A percentile compares a stretch with the other conserved stretches of the same genome.
These are phyloP conservation scores for Boletus huronensis DNA, from an alignment of 768 basidiomycete genomes.

Conservation along the genomic window DNA sequence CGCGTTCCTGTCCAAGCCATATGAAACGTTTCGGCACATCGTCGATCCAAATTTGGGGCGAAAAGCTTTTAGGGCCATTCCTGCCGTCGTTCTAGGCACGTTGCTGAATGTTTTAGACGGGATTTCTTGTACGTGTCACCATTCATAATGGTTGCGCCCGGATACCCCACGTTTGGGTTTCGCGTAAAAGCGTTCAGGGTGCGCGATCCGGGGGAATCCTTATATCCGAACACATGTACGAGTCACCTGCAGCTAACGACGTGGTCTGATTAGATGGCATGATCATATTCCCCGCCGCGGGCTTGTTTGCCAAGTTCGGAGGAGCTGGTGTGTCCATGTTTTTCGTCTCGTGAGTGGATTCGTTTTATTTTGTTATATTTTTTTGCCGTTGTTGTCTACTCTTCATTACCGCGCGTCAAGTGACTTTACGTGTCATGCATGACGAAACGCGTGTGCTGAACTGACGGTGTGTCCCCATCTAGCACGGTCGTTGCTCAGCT, in stretches of 20 bases:
- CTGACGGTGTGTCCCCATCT: conserved; percentile 4
- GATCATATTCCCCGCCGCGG: conserved; percentile 88
- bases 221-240: background rate
- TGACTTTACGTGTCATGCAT: background rate
- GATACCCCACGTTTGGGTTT: background rate
- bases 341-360: conserved; percentile 64
- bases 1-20: conserved; percentile 2
- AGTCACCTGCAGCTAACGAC: conserved; percentile 1
- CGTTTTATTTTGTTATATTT: background rate
- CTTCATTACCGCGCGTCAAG: conserved; percentile 4
- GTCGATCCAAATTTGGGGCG: conserved; percentile 18
- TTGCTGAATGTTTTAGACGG: conserved; percentile 92
- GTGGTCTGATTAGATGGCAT: conserved; percentile 65
- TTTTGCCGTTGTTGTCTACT: background rate
- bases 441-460: background rate
- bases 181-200: conserved; percentile 5
- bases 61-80: conserved; percentile 47
- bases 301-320: conserved; percentile 77
- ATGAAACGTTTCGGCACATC: conserved; percentile 3
- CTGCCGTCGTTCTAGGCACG: conserved; percentile 80
- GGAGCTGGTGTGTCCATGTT: conserved; percentile 94
- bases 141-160: background rate
- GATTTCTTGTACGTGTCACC: conserved; percentile 67
- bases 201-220: background rate
- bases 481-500: conserved; percentile 79